These are phyloP conservation scores for Aspergillus sp. DNA, from an alignment of 2,329 filamentous ascomycete genomes.

Conservation along the genomic window DNA sequence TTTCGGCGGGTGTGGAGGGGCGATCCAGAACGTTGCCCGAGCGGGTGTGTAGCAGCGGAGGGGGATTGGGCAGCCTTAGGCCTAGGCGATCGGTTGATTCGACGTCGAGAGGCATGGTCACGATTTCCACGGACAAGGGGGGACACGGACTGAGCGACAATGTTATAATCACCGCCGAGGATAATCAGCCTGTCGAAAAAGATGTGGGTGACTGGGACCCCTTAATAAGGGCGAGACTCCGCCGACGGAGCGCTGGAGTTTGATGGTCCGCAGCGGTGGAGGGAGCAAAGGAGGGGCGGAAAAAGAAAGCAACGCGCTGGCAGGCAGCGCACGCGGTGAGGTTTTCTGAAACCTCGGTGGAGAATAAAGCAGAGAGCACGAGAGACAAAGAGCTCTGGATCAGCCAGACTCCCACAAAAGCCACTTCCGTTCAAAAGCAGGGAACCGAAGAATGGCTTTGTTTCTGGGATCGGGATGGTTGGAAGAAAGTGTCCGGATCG, in stretches of 20 bases:
- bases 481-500: neutral
- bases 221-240: slow-evolving; percentile 10
- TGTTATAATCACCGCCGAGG: neutral
- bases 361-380: neutral
- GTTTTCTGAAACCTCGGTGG: neutral
- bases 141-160: neutral
- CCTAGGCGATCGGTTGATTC: slow-evolving; percentile 34
- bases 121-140: slow-evolving; percentile 18
- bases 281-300: neutral
- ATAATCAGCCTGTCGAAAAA: neutral
- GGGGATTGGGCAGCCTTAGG: slow-evolving; percentile 45
- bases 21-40: slow-evolving; percentile 49
- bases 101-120: slow-evolving; percentile 36
- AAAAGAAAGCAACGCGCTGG: slow-evolving; percentile 1
- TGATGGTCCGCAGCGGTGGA: neutral
- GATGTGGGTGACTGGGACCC: slow-evolving; percentile 1
- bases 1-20: slow-evolving; percentile 44
- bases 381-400: slow-evolving; percentile 2
- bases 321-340: neutral
- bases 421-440: slow-evolving; percentile 5
- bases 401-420: neutral
- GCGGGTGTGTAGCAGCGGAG: slow-evolving; percentile 50
- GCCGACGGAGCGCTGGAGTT: neutral
- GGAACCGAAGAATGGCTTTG: slow-evolving; percentile 14
- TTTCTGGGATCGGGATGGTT: slow-evolving; percentile 8